Conservation (phyloP, 306 rosid species). For the Mimosa bimucronata region DNA sequence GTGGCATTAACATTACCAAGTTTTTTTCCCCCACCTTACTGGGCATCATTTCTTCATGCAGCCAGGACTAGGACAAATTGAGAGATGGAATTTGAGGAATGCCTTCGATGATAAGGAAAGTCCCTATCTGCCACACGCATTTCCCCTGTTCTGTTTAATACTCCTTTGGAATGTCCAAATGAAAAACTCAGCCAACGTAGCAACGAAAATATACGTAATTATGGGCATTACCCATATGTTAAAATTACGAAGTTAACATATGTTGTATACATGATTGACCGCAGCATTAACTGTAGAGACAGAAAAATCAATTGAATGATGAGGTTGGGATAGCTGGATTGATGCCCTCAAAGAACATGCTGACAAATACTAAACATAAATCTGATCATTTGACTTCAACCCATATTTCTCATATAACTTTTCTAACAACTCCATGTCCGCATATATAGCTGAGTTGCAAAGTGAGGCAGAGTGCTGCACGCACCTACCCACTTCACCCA, state of each 20-base stretch:
- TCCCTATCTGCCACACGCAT: constrained; percentile 66
- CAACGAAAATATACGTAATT: neutral
- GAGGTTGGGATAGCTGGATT: constrained; percentile 73
- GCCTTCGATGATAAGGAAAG: constrained; percentile 65
- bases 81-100: constrained; percentile 64
- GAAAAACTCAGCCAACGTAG: neutral
- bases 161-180: neutral
- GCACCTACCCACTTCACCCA: constrained; percentile 79
- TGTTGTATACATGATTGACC: neutral
- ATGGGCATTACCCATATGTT: neutral
- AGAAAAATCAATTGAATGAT: constrained; percentile 69
- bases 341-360: constrained; percentile 74
- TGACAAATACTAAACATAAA: constrained; percentile 36
- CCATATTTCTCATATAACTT: neutral
- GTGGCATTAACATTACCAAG: constrained; percentile 20
- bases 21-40: too few relatives aligned
- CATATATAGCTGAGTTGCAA: constrained; percentile 64
- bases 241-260: neutral
- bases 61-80: constrained; percentile 53
- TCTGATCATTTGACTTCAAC: neutral
- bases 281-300: constrained; percentile 70
- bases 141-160: neutral
- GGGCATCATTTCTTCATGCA: constrained; percentile 27
- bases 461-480: constrained; percentile 78
- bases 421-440: neutral